Conservation (phyloP, 345 rosid genomes). For the Acer saccharum region DNA sequence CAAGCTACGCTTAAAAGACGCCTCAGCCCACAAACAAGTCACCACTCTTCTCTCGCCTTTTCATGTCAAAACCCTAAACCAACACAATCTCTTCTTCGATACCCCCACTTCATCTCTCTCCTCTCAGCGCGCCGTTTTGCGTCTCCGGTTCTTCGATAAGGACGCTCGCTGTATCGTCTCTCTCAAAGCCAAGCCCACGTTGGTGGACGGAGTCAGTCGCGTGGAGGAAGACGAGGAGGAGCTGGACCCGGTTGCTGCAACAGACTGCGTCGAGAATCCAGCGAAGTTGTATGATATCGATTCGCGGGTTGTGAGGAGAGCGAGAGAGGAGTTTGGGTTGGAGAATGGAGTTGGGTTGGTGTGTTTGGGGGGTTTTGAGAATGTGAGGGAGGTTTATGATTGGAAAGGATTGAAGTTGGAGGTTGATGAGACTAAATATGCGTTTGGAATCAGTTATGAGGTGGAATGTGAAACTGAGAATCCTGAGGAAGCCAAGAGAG, state of each 20-base stretch:
- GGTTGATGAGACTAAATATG: constrained; percentile 81
- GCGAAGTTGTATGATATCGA: constrained; percentile 38
- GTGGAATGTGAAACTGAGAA: constrained; percentile 79
- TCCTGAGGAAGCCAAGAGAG: constrained; percentile 64
- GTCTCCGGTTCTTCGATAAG: constrained; percentile 59
- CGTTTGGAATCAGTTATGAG: constrained; percentile 72
- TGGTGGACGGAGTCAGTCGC: constrained; percentile 73
- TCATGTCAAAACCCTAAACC: constrained; percentile 61
- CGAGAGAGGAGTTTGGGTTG: constrained; percentile 67
- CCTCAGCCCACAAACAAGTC: constrained; percentile 46
- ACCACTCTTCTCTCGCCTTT: constrained; percentile 54
- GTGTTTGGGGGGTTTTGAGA: constrained; percentile 87
- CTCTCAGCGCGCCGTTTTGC: constrained; percentile 57
- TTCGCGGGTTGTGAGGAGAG: constrained; percentile 67
- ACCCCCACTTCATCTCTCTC: constrained; percentile 54
- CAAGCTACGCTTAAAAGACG: constrained; percentile 62
- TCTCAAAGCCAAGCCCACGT: constrained; percentile 64
- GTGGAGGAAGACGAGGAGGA: constrained; percentile 94
- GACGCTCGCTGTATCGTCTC: constrained; percentile 56
- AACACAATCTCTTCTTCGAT: constrained; percentile 75
- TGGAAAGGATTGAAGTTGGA: constrained; percentile 77
- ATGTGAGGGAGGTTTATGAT: constrained; percentile 60
- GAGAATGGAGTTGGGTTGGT: constrained; percentile 47
- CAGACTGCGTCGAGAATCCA: constrained; percentile 55
- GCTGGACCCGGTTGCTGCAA: constrained; percentile 38